Evolutionary conservation across 768 basidiomycete genomes (phyloP).

Genomic region (Podaxis sp.): DNA sequence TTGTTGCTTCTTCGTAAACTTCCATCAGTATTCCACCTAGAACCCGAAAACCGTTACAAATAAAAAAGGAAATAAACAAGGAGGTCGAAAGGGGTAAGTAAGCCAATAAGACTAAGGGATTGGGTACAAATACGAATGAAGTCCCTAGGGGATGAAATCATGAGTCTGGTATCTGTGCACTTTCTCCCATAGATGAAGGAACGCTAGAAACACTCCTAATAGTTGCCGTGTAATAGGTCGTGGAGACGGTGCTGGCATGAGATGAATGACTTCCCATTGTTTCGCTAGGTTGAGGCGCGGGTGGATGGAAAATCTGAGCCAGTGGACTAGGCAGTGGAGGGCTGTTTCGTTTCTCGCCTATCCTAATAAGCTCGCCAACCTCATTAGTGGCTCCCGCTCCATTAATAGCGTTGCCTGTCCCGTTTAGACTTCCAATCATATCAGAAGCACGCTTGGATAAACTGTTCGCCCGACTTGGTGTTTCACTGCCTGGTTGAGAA

Average conservation of each 20-base stretch:
- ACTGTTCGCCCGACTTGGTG: constrained; percentile 11
- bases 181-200: neutral
- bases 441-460: constrained; percentile 10
- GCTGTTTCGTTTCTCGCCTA: constrained; percentile 3
- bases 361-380: constrained; percentile 17
- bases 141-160: neutral
- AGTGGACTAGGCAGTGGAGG: neutral
- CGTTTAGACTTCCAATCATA: constrained; percentile 6
- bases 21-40: neutral
- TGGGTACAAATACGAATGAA: neutral
- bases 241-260: constrained; percentile 1
- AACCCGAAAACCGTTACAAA: neutral
- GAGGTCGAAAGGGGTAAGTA: neutral
- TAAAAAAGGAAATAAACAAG: neutral
- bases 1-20: neutral
- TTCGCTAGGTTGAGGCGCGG: neutral
- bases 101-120: neutral
- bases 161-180: neutral
- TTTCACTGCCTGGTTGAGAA: constrained; percentile 19
- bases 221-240: constrained; percentile 15
- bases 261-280: constrained; percentile 9
- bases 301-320: neutral
- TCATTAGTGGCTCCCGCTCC: constrained; percentile 13
- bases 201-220: constrained; percentile 11
- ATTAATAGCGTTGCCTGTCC: neutral